Base-by-base conservation (phyloP, 495 filamentous ascomycete genomes). In the Clavariopsis aquatica region DNA sequence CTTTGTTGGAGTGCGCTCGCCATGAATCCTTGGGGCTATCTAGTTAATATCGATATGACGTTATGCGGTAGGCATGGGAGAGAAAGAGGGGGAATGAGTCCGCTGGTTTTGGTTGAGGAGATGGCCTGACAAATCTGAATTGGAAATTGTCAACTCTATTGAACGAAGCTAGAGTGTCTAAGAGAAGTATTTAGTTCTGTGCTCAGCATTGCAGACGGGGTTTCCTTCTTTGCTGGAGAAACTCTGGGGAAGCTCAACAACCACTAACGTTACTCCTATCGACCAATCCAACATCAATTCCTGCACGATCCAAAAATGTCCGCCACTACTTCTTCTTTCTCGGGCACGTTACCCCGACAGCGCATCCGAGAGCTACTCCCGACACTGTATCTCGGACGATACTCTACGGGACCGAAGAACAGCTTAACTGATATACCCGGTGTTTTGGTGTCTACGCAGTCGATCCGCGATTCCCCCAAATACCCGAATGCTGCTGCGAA, bases 391-490 rank as follows among this genome's bases (percentile, higher is more conserved):
- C 63, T 70, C 26, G 43, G 69, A n/a, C 49, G 69, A 28, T 69
- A 81, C 57, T 62, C 62, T 8, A 71, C 80, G 7, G 81, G 81
- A 9, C 71, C 76, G 1, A 75, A 77, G 15, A 83, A 84, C 72
- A 77, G 76, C 59, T 66, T 83, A 34, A 82, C 80, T 43, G 81
- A 84, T 68, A 75, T 84, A 22, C 75, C 78, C 36, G 79, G 79
- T 5, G 79, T 83, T 0, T 72, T 76, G 9, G 77, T 81, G 29
- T 72, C 81, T 71, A 81, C 78, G 8, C 70, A 82, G 67, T 74
- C 75, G 34, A 75, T 81, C 62, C 72, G 77, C 62, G 54, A 47
- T 12, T 61, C 57, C 7, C 26, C 57, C 17, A 57, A 52, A 0
- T 59, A 66, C 28, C 67, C 67, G 13, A 31, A 61, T 49, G 60